Base-by-base conservation (phyloP, 495 filamentous ascomycete species). In the Staphylotrichum tortipilum region DNA sequence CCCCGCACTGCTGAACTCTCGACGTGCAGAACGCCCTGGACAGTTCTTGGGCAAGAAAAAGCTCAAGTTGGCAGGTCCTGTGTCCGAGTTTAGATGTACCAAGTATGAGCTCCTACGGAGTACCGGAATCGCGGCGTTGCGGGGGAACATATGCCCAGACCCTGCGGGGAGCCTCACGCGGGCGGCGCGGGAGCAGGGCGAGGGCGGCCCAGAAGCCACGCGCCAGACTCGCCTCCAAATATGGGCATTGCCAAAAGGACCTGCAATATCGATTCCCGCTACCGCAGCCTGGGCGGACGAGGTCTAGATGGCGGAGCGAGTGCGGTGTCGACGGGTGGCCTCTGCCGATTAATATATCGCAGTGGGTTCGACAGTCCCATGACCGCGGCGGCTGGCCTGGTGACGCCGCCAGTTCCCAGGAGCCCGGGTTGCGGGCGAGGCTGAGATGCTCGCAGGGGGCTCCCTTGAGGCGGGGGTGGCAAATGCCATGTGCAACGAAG, bases 271-370 rank as follows among this genome's bases (percentile, higher is more conserved):
- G 50, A 39, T 17, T 30, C 24, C 24, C 24, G 28, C 18, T 4
- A 37, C 37, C 29, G 36, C 36, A 35, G 31, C 10, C 21, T 35
- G 38, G 48, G 34, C 34, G 24, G 15, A 19, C n/a, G 34, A 44
- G 51, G 56, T 48, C 51, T 49, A 57, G 54, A 57, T 29, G 26
- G n/a, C 14, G 26, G 44, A 44, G 31, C 33, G 40, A 31, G 4
- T 18, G 10, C n/a, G 34, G 28, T 30, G 26, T 8, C 28, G 22
- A 17, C 34, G 6, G 17, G 17, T 29, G 43, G 22, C 30, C 39
- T 57, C 51, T 53, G 54, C 22, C 53, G 59, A 52, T 55, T 60
- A 62, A 62, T 62, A 53, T 60, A 57, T 54, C 41, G 14, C 37
- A 7, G 49, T 44, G 44, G 50, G 43, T 49, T 47, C 12, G 17